These are phyloP conservation scores for Daldinia childiae DNA, from an alignment of 495 filamentous ascomycete species.

Conservation along the genomic window DNA sequence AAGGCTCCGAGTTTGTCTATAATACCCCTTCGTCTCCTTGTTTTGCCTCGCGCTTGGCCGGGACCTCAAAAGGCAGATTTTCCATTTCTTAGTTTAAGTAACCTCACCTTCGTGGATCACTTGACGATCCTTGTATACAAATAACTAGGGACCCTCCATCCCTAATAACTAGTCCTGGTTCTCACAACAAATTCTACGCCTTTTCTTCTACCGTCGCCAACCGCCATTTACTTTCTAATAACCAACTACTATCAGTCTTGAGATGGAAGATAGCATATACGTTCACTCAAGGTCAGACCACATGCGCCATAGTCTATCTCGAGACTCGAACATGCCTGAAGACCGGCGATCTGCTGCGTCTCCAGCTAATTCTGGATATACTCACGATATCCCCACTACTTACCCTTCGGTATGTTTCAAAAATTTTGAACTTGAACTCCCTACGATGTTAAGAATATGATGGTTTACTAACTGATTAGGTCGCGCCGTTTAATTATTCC, in stretches of 20 bases:
- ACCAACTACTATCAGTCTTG: conserved; percentile 13
- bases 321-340: conserved; percentile 36
- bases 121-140: conserved; percentile 32
- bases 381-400: conserved; percentile 43
- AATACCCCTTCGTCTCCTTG: conserved; percentile 43
- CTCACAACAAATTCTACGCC: conserved; percentile 10
- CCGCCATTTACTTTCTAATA: conserved; percentile 3
- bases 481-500: conserved; percentile 56
- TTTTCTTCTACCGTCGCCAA: conserved; percentile 19
- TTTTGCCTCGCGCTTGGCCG: conserved; percentile 38
- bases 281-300: conserved; percentile 32
- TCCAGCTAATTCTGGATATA: conserved; percentile 38
- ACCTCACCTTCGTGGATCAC: conserved; percentile 16
- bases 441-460: conserved; percentile 3
- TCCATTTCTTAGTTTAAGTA: conserved; percentile 22
- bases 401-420: conserved; percentile 44
- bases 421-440: not conserved
- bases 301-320: conserved; percentile 43
- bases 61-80: conserved; percentile 45
- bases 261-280: conserved; percentile 44
- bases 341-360: conserved; percentile 35
- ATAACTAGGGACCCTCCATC: conserved; percentile 38
- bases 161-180: conserved; percentile 24
- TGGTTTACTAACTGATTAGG: conserved; percentile 40
- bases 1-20: conserved; percentile 46